phyloP scores from a whole-genome alignment of 768 basidiomycete genomes.

The Fomitopsis pulvina region DNA sequence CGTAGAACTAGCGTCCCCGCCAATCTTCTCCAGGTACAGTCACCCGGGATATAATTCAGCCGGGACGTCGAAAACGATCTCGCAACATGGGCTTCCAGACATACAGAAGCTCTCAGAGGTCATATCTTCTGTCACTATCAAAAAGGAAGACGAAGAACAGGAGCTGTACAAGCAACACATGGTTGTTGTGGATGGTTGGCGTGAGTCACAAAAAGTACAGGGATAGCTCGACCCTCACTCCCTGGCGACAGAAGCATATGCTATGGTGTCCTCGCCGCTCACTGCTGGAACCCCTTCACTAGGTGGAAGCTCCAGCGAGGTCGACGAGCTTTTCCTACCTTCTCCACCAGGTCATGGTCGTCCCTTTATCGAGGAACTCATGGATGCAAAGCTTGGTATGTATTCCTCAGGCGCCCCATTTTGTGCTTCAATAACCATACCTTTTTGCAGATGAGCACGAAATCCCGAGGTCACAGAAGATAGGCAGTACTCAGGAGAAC shows the following conservation, averaged over 20 bases:
- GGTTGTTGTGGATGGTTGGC: constrained; percentile 57
- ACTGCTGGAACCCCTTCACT: constrained; percentile 25
- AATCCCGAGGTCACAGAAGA: constrained; percentile 45
- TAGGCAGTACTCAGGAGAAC: constrained; percentile 25
- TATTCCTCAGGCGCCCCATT: background rate
- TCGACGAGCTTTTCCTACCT: constrained; percentile 46
- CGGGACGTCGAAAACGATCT: background rate
- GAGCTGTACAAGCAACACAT: constrained; percentile 46
- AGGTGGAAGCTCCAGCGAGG: constrained; percentile 35
- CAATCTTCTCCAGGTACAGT: constrained; percentile 39
- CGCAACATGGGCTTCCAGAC: constrained; percentile 8
- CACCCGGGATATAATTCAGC: constrained; percentile 6
- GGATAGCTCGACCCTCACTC: background rate
- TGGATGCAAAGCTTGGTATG: constrained; percentile 45
- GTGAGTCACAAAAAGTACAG: constrained; percentile 32
- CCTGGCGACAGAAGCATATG: constrained; percentile 11
- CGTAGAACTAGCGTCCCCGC: constrained; percentile 30
- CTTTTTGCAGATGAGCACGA: constrained; percentile 38
- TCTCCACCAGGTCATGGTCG: constrained; percentile 44
- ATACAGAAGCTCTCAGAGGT: constrained; percentile 21
- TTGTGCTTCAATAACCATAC: no score
- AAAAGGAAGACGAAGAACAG: constrained; percentile 33
- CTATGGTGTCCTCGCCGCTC: constrained; percentile 15
- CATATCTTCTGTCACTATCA: constrained; percentile 20
- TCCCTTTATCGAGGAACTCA: constrained; percentile 30